phyloP scores from a whole-genome alignment of 306 rosid genomes.

The Glycyrrhiza uralensis region DNA sequence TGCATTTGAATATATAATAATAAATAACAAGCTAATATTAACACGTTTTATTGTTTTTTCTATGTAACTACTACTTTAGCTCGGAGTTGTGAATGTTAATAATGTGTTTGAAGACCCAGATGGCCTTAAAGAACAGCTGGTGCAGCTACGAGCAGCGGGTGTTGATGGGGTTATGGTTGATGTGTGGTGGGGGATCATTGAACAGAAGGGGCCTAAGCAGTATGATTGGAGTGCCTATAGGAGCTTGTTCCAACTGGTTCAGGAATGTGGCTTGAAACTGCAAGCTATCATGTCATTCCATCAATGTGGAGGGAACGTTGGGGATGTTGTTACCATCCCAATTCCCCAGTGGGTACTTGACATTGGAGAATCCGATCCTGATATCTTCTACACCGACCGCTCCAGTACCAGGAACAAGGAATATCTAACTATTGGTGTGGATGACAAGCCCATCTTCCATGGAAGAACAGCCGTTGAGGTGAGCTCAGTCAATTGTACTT shows the following conservation, averaged over 20 bases:
- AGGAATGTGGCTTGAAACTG: slow-evolving; percentile 59
- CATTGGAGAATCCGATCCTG: slow-evolving; percentile 64
- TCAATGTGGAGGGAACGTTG: slow-evolving; percentile 88
- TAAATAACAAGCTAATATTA: neutral
- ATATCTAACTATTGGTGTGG: slow-evolving; percentile 73
- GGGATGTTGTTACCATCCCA: slow-evolving; percentile 70
- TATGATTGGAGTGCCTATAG: slow-evolving; percentile 70
- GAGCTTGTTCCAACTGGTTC: slow-evolving; percentile 61
- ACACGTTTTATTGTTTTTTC: neutral
- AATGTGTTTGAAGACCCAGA: slow-evolving; percentile 57
- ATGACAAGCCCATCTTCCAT: slow-evolving; percentile 50
- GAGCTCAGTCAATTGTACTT: neutral
- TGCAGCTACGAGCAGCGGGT: slow-evolving; percentile 48
- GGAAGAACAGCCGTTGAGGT: slow-evolving; percentile 79
- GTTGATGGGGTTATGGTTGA: slow-evolving; percentile 89
- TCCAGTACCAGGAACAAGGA: slow-evolving; percentile 57
- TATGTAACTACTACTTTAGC: slow-evolving; percentile 31
- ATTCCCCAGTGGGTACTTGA: slow-evolving; percentile 69
- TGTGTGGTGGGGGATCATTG: slow-evolving; percentile 96
- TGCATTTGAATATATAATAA: neutral
- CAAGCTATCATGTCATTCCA: slow-evolving; percentile 87
- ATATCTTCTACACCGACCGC: slow-evolving; percentile 67
- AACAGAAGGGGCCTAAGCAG: slow-evolving; percentile 60
- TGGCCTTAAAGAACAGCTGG: slow-evolving; percentile 44
- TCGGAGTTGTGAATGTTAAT: slow-evolving; percentile 53